Conservation (phyloP, 169 alveolate species). For the Plasmodium cynomolgi region DNA sequence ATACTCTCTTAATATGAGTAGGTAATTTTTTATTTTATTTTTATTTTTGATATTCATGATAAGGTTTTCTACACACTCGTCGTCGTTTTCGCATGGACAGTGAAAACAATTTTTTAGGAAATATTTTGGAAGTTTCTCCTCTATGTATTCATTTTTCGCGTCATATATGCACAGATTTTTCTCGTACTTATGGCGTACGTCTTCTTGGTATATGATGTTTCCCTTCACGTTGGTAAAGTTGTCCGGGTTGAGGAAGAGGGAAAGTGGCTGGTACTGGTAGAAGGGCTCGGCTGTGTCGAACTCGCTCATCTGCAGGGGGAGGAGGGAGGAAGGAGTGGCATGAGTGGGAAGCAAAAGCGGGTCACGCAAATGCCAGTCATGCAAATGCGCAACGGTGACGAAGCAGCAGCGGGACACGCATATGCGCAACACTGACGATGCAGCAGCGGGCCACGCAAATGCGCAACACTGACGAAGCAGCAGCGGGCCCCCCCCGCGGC, state of each 20-base stretch:
- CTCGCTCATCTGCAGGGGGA: slow-evolving; percentile 31
- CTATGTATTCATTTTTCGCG: slow-evolving; percentile 53
- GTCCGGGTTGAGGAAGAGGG: slow-evolving; percentile 4
- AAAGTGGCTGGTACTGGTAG: slow-evolving; percentile 14
- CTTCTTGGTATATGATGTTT: slow-evolving; percentile 9
- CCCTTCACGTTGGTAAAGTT: slow-evolving; percentile 5
- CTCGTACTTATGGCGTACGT: not conserved
- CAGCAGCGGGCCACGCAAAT: not conserved
- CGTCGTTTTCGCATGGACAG: slow-evolving; percentile 69
- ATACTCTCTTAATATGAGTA: slow-evolving; percentile 62
- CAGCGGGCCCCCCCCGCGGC: not conserved
- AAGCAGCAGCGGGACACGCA: no score
- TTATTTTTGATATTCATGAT: slow-evolving; percentile 52
- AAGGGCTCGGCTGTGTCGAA: slow-evolving; percentile 1
- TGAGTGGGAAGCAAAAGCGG: not conserved
- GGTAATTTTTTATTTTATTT: slow-evolving; percentile 65
- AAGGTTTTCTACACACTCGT: slow-evolving; percentile 44
- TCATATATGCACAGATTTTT: slow-evolving; percentile 65
- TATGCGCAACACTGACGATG: not conserved
- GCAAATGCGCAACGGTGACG: no score
- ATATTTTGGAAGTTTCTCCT: slow-evolving; percentile 20
- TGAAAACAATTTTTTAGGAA: slow-evolving; percentile 28
- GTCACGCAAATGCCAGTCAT: no score
- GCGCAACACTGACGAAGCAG: not conserved
- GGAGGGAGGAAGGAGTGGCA: not conserved